Percentiles rank a stretch among this genome's conserved stretches.
phyloP scores from a whole-genome alignment of 768 basidiomycete genomes.

The Lyophyllum semitale region DNA sequence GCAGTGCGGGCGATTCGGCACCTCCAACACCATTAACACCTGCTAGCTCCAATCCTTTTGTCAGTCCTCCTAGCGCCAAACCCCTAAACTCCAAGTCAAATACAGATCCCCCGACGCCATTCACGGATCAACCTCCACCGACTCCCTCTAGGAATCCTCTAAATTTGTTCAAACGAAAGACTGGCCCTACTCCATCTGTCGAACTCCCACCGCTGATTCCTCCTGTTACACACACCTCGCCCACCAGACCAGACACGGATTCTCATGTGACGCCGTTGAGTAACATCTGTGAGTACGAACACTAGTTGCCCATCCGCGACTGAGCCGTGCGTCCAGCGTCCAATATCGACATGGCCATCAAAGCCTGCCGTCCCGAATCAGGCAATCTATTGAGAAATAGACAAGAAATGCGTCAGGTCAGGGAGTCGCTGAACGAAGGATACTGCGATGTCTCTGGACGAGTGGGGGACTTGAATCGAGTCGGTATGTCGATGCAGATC shows the following conservation, averaged over 20 bases:
- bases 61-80: constrained; percentile 3
- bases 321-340: constrained; percentile 38
- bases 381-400: constrained; percentile 62
- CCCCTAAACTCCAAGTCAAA: constrained; percentile 7
- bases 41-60: constrained; percentile 1
- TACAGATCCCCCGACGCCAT: neutral
- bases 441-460: constrained; percentile 81
- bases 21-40: constrained; percentile 13
- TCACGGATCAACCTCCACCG: constrained; percentile 1
- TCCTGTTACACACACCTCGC: constrained; percentile 9
- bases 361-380: constrained; percentile 71
- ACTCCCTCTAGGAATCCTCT: constrained; percentile 12
- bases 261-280: constrained; percentile 38
- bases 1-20: neutral
- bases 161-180: constrained; percentile 8
- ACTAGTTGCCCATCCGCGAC: neutral
- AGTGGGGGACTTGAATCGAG: constrained; percentile 55
- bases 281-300: constrained; percentile 39
- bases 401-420: constrained; percentile 69
- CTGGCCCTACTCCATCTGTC: constrained; percentile 3
- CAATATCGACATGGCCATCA: constrained; percentile 73
- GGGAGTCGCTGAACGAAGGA: constrained; percentile 75
- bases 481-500: constrained; percentile 45
- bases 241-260: constrained; percentile 11
- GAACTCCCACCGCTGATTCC: constrained; percentile 17